Evolutionary conservation across 768 basidiomycete species (phyloP), one percentile per base, ranked within the genome.

Genomic region (Erythrobasidium yunnanense): DNA sequence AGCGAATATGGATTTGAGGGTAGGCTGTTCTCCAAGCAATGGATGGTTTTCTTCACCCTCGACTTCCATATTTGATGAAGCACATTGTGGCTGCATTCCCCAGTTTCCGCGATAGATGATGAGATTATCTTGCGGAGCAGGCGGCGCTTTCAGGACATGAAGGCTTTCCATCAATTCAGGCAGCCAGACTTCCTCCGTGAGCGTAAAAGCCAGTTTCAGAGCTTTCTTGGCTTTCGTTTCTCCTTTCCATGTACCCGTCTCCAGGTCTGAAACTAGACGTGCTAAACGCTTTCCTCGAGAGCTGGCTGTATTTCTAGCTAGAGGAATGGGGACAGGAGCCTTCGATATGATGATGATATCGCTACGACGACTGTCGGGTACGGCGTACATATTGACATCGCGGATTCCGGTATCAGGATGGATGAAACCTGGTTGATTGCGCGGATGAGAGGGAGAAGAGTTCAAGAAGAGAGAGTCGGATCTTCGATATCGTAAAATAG

Each of bases 401-500:
- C 68, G 68, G 25, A 72, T 46, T 5, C 55, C 60, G 4, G 68
- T 69, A 33, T 56, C 32, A 1, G 69, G 68, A 55, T 72, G 50
- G 4, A 65, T 51, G 62, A 63, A 71, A 18, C 49, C 47, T 1
- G 73, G 71, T 0, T 45, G 32, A 49, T 67, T 66, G 6, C 62
- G 46, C 2, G 49, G 29, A 23, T 62, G 27, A 6, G 66, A 18
- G 8, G 69, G 55, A 18, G 66, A 57, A 18, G 54, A 18, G 27
- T 68, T 50, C 2, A 68, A 3, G 32, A 65, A 56, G 42, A 73
- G 68, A 2, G 69, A 69, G 50, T 73, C 73, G 15, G 69, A 65
- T 33, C 73, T 68, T 1, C 71, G 67, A 46, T 73, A 73, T 15
- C 73, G 69, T 13, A 73, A 66, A 20, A 72, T 55, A 22, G 73